These are phyloP conservation scores for Leccinellum rugosiceps DNA, from an alignment of 768 basidiomycete species.

Conservation along the genomic window DNA sequence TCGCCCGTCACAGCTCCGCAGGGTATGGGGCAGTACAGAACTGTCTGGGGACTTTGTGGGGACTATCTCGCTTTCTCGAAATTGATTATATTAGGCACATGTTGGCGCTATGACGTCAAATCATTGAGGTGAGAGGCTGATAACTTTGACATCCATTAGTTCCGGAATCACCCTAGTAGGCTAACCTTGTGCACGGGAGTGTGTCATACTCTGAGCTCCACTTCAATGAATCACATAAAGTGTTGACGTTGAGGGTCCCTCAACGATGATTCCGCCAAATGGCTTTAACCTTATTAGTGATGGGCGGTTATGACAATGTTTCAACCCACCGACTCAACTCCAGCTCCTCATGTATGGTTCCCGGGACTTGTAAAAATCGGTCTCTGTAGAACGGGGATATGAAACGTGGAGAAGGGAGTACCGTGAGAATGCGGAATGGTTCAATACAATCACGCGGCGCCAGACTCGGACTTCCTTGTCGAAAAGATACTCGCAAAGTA, in stretches of 20 bases:
- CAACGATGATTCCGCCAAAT: too few species aligned
- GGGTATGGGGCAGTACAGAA: slow-evolving; percentile 11
- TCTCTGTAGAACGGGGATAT: too few species aligned
- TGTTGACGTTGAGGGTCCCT: not conserved
- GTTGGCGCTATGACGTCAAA: not conserved
- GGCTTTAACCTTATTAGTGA: not conserved
- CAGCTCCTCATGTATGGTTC: too few species aligned
- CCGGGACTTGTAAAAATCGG: too few species aligned
- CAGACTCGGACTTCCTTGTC: slow-evolving; percentile 31
- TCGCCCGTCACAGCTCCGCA: slow-evolving; percentile 32
- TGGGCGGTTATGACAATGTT: not conserved
- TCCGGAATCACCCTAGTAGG: not conserved
- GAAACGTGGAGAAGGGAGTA: too few species aligned
- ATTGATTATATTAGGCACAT: not conserved
- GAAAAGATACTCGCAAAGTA: slow-evolving; percentile 43
- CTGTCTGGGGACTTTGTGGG: not conserved
- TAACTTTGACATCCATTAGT: not conserved
- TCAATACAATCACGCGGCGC: not conserved
- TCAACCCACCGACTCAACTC: too few species aligned
- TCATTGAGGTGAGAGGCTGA: not conserved
- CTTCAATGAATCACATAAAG: not conserved
- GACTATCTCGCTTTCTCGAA: not conserved
- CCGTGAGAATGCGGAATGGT: slow-evolving; percentile 2
- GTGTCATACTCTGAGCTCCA: not conserved
- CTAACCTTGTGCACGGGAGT: not conserved